Percentiles rank a stretch among this genome's conserved stretches.
Conservation (phyloP, 768 basidiomycete genomes). For the Russula brevipes region DNA sequence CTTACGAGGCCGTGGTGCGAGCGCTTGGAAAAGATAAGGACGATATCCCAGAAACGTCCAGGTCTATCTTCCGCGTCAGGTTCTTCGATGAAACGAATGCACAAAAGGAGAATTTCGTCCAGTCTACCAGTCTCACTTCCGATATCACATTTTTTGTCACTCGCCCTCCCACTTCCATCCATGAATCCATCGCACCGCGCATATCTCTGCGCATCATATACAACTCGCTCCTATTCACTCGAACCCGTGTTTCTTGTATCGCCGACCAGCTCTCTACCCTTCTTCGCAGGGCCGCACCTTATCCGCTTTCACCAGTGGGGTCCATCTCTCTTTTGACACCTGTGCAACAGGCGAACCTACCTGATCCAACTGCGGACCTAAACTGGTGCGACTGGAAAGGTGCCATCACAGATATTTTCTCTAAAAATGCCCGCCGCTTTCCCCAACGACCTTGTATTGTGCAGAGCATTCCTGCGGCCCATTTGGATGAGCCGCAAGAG, state of each 20-base stretch:
- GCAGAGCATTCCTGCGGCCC: slow-evolving; percentile 54
- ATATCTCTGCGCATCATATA: slow-evolving; percentile 83
- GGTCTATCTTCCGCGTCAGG: slow-evolving; percentile 86
- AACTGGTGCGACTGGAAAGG: slow-evolving; percentile 98
- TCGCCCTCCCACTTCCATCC: slow-evolving; percentile 59
- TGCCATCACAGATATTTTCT: slow-evolving; percentile 93
- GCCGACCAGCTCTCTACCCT: slow-evolving; percentile 82
- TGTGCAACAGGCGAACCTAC: slow-evolving; percentile 62
- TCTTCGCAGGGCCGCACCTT: slow-evolving; percentile 61
- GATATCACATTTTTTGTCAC: slow-evolving; percentile 90
- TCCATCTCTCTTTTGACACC: slow-evolving; percentile 76
- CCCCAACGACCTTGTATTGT: slow-evolving; percentile 88
- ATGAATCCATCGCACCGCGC: slow-evolving; percentile 63
- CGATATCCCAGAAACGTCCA: slow-evolving; percentile 45
- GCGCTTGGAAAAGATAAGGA: slow-evolving; percentile 64
- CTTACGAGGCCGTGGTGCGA: slow-evolving; percentile 70
- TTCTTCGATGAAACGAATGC: slow-evolving; percentile 91
- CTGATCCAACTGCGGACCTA: slow-evolving; percentile 80
- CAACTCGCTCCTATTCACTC: slow-evolving; percentile 91
- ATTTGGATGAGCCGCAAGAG: slow-evolving; percentile 43
- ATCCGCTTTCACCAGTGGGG: slow-evolving; percentile 67
- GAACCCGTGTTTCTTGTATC: slow-evolving; percentile 66
- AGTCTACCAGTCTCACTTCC: slow-evolving; percentile 77
- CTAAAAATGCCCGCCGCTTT: slow-evolving; percentile 70
- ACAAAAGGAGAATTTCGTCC: slow-evolving; percentile 66